Evolutionary conservation across 2,329 filamentous ascomycete genomes (phyloP).

Genomic region (Boeremia exigua): DNA sequence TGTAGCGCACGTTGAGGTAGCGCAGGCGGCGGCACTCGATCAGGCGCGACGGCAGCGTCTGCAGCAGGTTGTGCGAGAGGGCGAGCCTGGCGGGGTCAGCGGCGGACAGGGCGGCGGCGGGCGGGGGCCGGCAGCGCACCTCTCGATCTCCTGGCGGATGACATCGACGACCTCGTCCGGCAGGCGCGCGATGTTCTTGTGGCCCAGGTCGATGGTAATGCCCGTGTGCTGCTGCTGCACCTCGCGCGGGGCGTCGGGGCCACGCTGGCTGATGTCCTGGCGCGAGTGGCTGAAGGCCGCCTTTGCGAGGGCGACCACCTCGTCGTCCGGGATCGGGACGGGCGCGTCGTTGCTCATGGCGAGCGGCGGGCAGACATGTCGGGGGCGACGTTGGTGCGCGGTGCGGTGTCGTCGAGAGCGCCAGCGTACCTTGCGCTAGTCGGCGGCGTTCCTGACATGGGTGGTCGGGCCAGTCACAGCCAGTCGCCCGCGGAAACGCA

Average conservation of each 20-base stretch:
- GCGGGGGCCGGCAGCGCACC: slow-evolving; percentile 54
- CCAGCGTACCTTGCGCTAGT: no score
- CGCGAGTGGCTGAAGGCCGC: slow-evolving; percentile 72
- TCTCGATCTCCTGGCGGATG: slow-evolving; percentile 75
- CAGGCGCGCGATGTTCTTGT: slow-evolving; percentile 73
- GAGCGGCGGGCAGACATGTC: slow-evolving; percentile 14
- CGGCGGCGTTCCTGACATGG: no score
- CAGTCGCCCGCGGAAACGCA: no score
- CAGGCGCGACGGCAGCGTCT: slow-evolving; percentile 72
- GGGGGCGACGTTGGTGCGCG: slow-evolving; percentile 9
- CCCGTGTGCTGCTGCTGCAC: slow-evolving; percentile 66
- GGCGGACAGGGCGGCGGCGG: neutral
- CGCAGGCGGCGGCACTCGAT: slow-evolving; percentile 78
- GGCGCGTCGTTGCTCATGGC: slow-evolving; percentile 49
- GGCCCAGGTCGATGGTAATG: slow-evolving; percentile 78
- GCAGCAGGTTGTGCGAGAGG: slow-evolving; percentile 79
- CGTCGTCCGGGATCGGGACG: slow-evolving; percentile 62
- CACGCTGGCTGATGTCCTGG: slow-evolving; percentile 63
- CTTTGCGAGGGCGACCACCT: slow-evolving; percentile 70
- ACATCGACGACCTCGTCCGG: slow-evolving; percentile 77
- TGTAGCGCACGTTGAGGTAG: slow-evolving; percentile 82
- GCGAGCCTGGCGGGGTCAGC: slow-evolving; percentile 64
- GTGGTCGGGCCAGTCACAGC: no score
- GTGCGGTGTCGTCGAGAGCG: neutral
- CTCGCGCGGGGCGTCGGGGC: slow-evolving; percentile 61